phyloP scores from a whole-genome alignment of 1,284 basidiomycete genomes.

The Trichosporon coremiiforme region DNA sequence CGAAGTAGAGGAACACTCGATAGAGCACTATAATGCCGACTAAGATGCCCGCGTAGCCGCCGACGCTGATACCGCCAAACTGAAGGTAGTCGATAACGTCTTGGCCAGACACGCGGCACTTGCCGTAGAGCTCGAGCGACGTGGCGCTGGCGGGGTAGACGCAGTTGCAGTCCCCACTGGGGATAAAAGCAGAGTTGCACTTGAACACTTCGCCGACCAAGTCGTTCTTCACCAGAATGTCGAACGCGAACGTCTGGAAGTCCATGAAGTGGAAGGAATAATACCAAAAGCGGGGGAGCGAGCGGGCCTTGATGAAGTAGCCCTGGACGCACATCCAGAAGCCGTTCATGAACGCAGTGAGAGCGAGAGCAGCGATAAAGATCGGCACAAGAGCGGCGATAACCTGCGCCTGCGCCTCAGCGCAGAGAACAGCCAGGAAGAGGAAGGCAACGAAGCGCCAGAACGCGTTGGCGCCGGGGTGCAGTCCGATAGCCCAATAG shows the following conservation, averaged over 20 bases:
- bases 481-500: conserved; percentile 37
- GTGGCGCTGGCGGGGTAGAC: conserved; percentile 29
- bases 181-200: conserved; percentile 47
- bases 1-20: conserved; percentile 44
- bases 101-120: conserved; percentile 43
- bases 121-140: conserved; percentile 59
- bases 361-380: conserved; percentile 66
- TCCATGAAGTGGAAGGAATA: conserved; percentile 40
- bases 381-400: conserved; percentile 63
- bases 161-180: conserved; percentile 26
- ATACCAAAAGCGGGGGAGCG: conserved; percentile 31
- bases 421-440: conserved; percentile 63
- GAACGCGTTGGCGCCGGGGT: conserved; percentile 52
- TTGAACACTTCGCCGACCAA: conserved; percentile 60
- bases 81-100: conserved; percentile 42
- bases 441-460: conserved; percentile 64
- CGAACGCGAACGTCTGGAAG: conserved; percentile 59
- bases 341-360: conserved; percentile 64
- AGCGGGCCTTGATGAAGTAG: conserved; percentile 30
- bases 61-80: conserved; percentile 35
- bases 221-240: conserved; percentile 60
- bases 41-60: conserved; percentile 49
- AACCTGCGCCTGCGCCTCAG: conserved; percentile 63
- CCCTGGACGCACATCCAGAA: conserved; percentile 63
- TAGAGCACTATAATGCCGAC: conserved; percentile 51